phyloP scores from a whole-genome alignment of 176 grass and related monocot species.

The Phragmites australis region DNA sequence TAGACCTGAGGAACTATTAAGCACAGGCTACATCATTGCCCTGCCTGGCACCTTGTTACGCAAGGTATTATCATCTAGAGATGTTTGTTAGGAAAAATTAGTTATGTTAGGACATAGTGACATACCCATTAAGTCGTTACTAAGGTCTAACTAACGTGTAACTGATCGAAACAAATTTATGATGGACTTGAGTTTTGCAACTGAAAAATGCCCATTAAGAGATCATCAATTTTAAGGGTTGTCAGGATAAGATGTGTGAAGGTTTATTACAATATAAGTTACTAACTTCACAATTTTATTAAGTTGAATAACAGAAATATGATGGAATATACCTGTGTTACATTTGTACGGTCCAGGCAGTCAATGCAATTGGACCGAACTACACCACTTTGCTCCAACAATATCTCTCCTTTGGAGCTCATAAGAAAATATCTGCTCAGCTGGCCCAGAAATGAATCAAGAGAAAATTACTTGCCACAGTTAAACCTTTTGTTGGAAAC shows the following conservation, averaged over 20 bases:
- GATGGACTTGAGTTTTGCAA: constrained; percentile 3
- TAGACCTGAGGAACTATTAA: constrained; percentile 1
- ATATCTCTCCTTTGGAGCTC: constrained; percentile 72
- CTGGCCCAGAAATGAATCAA: constrained; percentile 81
- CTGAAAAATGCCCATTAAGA: neutral
- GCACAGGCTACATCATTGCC: neutral
- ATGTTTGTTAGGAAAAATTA: constrained; percentile 19
- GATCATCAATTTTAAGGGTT: neutral
- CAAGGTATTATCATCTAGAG: constrained; percentile 5
- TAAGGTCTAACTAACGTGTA: constrained; percentile 20
- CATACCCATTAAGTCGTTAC: neutral
- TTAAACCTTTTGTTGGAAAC: constrained; percentile 48
- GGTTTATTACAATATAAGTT: neutral
- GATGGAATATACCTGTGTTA: constrained; percentile 74
- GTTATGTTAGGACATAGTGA: neutral
- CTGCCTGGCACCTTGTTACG: neutral
- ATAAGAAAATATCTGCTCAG: constrained; percentile 99
- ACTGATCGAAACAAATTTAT: constrained; percentile 1
- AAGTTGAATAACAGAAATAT: constrained; percentile 20
- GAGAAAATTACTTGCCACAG: constrained; percentile 63
- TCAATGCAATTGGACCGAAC: constrained; percentile 94
- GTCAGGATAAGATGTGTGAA: constrained; percentile 1
- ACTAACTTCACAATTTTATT: neutral
- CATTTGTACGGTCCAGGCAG: constrained; percentile 97
- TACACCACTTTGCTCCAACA: constrained; percentile 81